A percentile compares a stretch with the other conserved stretches of the same genome.
These are phyloP conservation scores for Cladosporium sp. DNA, from an alignment of 2,329 filamentous ascomycete species.

Conservation along the genomic window DNA sequence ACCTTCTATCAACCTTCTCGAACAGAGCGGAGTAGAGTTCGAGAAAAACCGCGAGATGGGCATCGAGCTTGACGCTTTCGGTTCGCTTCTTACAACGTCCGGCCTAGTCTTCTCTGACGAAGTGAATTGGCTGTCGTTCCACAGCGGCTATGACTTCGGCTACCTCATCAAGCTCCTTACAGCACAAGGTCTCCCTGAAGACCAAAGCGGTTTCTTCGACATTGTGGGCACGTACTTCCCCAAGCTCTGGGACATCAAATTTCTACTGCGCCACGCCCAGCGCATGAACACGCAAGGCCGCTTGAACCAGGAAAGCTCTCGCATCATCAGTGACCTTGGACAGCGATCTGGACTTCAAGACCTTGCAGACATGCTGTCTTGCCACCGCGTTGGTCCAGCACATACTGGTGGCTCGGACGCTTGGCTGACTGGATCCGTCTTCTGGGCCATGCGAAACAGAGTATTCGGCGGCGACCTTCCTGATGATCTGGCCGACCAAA, in stretches of 20 bases:
- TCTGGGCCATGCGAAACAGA: conserved; percentile 87
- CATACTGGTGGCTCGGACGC: conserved; percentile 95
- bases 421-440: conserved; percentile 87
- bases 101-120: conserved; percentile 85
- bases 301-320: conserved; percentile 63
- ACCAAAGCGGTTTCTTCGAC: conserved; percentile 85
- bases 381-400: conserved; percentile 81
- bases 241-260: conserved; percentile 92
- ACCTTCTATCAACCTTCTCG: conserved; percentile 86
- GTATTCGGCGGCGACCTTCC: conserved; percentile 83
- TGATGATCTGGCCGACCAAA: conserved; percentile 79
- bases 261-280: conserved; percentile 87
- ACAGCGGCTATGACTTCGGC: conserved; percentile 97
- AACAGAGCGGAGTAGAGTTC: conserved; percentile 92
- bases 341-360: conserved; percentile 90
- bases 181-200: conserved; percentile 77
- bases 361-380: conserved; percentile 87
- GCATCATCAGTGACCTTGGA: conserved; percentile 81
- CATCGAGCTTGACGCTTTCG: conserved; percentile 87
- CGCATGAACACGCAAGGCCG: conserved; percentile 39
- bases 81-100: conserved; percentile 84
- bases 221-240: conserved; percentile 93
- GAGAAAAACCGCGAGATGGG: conserved; percentile 78
- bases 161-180: conserved; percentile 94
- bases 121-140: conserved; percentile 95